These are phyloP conservation scores for Nakazawaea siamensis DNA, from an alignment of 805 yeast species.

Conservation along the genomic window DNA sequence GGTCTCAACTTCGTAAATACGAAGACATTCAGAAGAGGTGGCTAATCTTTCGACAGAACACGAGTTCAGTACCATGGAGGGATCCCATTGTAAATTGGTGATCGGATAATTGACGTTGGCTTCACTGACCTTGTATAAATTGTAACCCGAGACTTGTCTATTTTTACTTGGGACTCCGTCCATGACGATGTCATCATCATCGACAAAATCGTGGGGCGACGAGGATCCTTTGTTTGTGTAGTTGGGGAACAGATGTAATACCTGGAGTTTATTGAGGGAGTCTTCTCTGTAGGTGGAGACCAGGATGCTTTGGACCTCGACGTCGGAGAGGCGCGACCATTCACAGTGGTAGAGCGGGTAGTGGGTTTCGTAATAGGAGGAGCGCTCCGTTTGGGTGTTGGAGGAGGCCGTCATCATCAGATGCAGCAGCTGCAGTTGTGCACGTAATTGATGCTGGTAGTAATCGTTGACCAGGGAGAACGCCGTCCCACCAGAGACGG, in stretches of 20 bases:
- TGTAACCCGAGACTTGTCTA: conserved; percentile 21
- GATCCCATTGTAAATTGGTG: conserved; percentile 71
- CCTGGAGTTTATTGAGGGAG: conserved; percentile 53
- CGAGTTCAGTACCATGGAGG: conserved; percentile 24
- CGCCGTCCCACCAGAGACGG: conserved; percentile 21
- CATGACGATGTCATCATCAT: conserved; percentile 12
- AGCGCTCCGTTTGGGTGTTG: conserved; percentile 12
- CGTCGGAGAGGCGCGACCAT: conserved; percentile 34
- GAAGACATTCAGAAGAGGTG: conserved; percentile 63
- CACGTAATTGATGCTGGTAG: conserved; percentile 2
- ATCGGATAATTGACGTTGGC: conserved; percentile 55
- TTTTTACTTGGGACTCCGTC: conserved; percentile 10
- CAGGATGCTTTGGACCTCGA: conserved; percentile 44
- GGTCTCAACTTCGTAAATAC: conserved; percentile 32
- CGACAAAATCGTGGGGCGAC: conserved; percentile 23
- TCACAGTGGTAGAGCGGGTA: conserved; percentile 45
- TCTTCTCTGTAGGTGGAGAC: conserved; percentile 80
- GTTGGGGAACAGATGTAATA: conserved; percentile 29
- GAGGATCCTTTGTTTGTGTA: conserved; percentile 10
- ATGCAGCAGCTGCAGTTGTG: conserved; percentile 9
- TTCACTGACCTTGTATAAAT: conserved; percentile 43
- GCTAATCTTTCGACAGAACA: conserved; percentile 40
- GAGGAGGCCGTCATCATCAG: background rate
- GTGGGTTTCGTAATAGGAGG: conserved; percentile 37
- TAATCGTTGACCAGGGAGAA: conserved; percentile 11